Evolutionary conservation across 2,329 filamentous ascomycete species (phyloP).

Genomic region (Talaromyces pinophilus): DNA sequence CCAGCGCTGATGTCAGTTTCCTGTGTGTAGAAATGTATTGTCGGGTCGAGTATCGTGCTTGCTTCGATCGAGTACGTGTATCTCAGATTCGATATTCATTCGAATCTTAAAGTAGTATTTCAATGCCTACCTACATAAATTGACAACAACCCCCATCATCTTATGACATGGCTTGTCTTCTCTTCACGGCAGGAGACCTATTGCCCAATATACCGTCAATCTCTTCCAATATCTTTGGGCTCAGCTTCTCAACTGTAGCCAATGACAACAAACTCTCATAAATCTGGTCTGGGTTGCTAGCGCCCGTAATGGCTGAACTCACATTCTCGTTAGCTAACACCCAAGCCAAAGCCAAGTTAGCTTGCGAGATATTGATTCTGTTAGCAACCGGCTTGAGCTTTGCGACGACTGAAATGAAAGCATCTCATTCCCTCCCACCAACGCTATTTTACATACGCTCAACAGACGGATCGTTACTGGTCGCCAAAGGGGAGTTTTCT

Average conservation of each 20-base stretch:
- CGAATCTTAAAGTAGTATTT: not conserved
- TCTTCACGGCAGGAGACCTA: not conserved
- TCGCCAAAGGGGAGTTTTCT: not conserved
- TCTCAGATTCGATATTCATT: not conserved
- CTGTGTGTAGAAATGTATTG: not conserved
- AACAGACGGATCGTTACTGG: not conserved
- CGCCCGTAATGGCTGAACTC: not conserved
- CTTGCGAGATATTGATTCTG: not conserved
- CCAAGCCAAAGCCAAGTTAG: not conserved
- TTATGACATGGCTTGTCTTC: not conserved
- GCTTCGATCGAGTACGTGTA: not conserved
- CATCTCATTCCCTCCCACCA: not conserved
- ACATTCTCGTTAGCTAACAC: not conserved
- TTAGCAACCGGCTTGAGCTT: not conserved
- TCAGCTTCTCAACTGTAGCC: not conserved
- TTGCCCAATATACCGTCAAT: not conserved
- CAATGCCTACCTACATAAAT: not conserved
- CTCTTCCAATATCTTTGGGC: not conserved
- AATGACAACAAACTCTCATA: not conserved
- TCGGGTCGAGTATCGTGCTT: not conserved
- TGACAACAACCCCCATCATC: not conserved
- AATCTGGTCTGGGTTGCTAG: not conserved
- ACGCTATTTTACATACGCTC: not conserved
- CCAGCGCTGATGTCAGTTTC: not conserved
- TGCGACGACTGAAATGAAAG: not conserved